Conservation (phyloP, 306 rosid species). For the Cucumis hystrix region DNA sequence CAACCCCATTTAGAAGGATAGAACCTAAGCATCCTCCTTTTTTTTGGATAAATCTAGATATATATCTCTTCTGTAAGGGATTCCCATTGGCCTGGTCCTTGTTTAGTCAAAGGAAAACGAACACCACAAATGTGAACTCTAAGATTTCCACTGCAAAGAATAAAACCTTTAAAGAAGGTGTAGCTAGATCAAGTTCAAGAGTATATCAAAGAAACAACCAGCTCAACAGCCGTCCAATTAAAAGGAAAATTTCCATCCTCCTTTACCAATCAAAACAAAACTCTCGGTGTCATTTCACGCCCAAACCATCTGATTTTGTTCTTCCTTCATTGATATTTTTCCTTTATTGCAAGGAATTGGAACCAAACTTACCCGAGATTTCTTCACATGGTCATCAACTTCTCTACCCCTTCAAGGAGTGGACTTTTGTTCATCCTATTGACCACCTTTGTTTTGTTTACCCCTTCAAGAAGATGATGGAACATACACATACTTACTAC, state of each 20-base stretch:
- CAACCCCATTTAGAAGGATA: too few relatives aligned
- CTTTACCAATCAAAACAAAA: background rate
- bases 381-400: too few relatives aligned
- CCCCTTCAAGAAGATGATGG: too few relatives aligned
- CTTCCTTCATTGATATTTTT: background rate
- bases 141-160: background rate
- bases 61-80: background rate
- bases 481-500: too few relatives aligned
- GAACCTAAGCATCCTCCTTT: background rate
- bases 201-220: too few relatives aligned
- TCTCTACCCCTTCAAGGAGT: too few relatives aligned
- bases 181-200: background rate
- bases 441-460: too few relatives aligned
- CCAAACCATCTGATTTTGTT: background rate
- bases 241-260: background rate
- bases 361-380: background rate
- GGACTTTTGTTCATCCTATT: too few relatives aligned
- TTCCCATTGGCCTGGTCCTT: background rate
- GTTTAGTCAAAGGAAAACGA: background rate
- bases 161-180: background rate
- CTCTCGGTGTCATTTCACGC: background rate
- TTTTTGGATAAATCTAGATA: background rate
- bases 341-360: too few relatives aligned
- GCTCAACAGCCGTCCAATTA: background rate
- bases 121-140: background rate